These are phyloP conservation scores for Scutellaria minor DNA, from an alignment of 257 asterid genomes.

Conservation along the genomic window DNA sequence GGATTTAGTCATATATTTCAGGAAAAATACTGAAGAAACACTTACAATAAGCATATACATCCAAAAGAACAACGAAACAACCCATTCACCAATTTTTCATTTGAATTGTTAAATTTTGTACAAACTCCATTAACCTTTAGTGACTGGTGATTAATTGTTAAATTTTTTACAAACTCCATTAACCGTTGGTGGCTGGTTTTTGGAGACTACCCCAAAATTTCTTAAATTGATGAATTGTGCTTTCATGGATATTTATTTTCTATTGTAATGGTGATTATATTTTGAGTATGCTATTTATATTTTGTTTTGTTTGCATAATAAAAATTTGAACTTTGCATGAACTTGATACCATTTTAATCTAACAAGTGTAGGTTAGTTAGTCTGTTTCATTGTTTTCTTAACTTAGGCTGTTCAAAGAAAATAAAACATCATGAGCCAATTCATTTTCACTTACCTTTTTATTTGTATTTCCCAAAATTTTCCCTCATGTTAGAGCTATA, in stretches of 20 bases:
- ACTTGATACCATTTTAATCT: no score
- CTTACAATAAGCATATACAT: constrained; percentile 13
- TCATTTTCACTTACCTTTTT: neutral
- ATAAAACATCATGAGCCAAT: neutral
- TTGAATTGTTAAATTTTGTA: neutral
- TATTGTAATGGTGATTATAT: neutral
- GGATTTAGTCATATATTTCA: neutral
- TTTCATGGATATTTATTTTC: neutral
- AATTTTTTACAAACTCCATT: neutral
- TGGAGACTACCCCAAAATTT: neutral
- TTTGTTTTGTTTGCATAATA: neutral
- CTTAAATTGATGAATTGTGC: neutral
- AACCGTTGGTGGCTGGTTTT: neutral
- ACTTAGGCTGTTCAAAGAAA: neutral
- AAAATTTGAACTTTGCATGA: no score
- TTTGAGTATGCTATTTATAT: neutral
- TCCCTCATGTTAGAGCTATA: neutral
- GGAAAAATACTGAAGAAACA: neutral
- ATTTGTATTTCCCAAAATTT: neutral
- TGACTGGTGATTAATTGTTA: neutral
- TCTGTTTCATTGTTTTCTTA: neutral
- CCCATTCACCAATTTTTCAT: neutral
- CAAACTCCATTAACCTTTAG: neutral
- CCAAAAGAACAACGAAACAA: neutral
- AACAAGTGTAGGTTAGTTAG: neutral